Evolutionary conservation across 768 basidiomycete species (phyloP).

Genomic region (Amanita exitialis): DNA sequence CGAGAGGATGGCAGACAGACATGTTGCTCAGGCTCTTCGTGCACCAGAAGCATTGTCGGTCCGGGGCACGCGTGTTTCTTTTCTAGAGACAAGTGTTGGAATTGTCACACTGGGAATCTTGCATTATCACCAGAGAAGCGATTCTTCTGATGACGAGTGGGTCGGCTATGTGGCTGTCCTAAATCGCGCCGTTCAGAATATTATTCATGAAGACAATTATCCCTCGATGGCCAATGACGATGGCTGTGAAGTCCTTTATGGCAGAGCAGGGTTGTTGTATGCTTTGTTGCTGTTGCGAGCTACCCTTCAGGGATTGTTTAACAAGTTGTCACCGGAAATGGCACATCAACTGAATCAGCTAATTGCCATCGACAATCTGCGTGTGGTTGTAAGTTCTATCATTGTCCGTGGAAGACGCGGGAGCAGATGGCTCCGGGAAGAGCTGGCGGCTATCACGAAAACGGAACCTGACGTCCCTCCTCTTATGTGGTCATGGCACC

Average conservation of each 20-base stretch:
- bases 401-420: constrained; percentile 27
- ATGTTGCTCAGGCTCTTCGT: not conserved
- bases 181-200: constrained; percentile 12
- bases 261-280: constrained; percentile 48
- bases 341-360: constrained; percentile 1
- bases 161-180: constrained; percentile 16
- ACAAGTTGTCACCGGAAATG: not conserved
- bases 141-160: constrained; percentile 10
- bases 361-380: constrained; percentile 18
- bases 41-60: not conserved
- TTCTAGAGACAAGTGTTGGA: constrained; percentile 32
- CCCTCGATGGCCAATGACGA: constrained; percentile 24
- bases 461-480: constrained; percentile 19
- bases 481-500: constrained; percentile 53
- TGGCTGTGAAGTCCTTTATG: constrained; percentile 49
- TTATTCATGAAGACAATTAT: constrained; percentile 15
- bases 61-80: constrained; percentile 16
- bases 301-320: constrained; percentile 7
- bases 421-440: constrained; percentile 1
- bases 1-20: constrained; percentile 8
- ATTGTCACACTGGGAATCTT: constrained; percentile 25
- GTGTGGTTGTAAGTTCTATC: constrained; percentile 32
- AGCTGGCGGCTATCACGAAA: not conserved
- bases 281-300: constrained; percentile 36
- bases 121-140: constrained; percentile 15